phyloP scores from a whole-genome alignment of 2,329 filamentous ascomycete species.

The Calonectria honghensis region DNA sequence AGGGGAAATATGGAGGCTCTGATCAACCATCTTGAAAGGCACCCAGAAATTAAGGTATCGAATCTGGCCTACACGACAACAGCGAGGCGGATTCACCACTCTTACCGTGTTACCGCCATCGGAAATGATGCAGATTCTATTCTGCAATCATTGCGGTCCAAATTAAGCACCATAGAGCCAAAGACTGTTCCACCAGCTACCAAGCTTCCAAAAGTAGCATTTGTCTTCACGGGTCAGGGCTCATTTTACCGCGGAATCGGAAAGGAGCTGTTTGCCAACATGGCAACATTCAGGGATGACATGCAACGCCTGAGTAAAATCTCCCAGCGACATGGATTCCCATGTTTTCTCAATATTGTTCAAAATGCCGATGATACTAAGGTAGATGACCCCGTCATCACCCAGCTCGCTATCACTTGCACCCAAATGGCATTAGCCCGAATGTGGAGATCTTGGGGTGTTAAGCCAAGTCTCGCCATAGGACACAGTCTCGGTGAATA shows the following conservation, averaged over 20 bases:
- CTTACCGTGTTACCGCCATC: conserved; percentile 71
- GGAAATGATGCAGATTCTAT: conserved; percentile 49
- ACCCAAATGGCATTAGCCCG: conserved; percentile 65
- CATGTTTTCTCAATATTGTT: conserved; percentile 64
- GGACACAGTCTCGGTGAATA: conserved; percentile 77
- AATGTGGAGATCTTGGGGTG: conserved; percentile 57
- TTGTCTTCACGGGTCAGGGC: conserved; percentile 69
- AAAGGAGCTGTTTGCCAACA: conserved; percentile 58
- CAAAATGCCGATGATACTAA: conserved; percentile 61
- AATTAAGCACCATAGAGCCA: conserved; percentile 40
- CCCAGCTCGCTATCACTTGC: conserved; percentile 63
- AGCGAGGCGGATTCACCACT: conserved; percentile 78
- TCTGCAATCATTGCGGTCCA: conserved; percentile 33
- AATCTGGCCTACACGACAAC: conserved; percentile 81
- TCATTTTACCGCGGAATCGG: conserved; percentile 57
- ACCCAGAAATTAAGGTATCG: conserved; percentile 71
- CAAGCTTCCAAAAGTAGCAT: conserved; percentile 58
- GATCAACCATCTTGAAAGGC: conserved; percentile 71
- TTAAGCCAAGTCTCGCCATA: conserved; percentile 63
- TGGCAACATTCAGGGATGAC: conserved; percentile 58
- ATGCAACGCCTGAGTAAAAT: conserved; percentile 59
- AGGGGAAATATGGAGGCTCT: conserved; percentile 75
- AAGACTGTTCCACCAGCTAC: conserved; percentile 43
- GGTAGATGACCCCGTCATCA: conserved; percentile 43
- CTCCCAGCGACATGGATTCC: conserved; percentile 59